phyloP scores from a whole-genome alignment of 768 basidiomycete genomes.

The Boletus vermiculosoides region DNA sequence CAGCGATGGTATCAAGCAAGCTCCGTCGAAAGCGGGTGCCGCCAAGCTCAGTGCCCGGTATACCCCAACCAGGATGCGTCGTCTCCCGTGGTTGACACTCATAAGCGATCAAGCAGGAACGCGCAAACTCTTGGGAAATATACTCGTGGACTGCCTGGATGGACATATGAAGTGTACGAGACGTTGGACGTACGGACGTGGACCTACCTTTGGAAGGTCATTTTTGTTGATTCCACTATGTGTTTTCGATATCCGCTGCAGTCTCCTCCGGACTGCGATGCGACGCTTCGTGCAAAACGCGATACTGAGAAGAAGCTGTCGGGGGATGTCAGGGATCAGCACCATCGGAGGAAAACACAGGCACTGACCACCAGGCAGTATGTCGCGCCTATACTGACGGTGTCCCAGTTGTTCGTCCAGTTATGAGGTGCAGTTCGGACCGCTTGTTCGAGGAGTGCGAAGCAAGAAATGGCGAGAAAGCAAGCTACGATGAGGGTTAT shows the following conservation, averaged over 20 bases:
- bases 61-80: conserved; percentile 73
- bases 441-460: conserved; percentile 68
- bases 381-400: conserved; percentile 64
- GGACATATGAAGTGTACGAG: not conserved
- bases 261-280: conserved; percentile 59
- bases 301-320: conserved; percentile 55
- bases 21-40: conserved; percentile 63
- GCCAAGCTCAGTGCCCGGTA: conserved; percentile 60
- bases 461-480: conserved; percentile 60
- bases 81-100: conserved; percentile 68
- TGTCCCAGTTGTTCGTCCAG: conserved; percentile 65
- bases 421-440: conserved; percentile 60
- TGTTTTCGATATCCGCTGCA: conserved; percentile 66
- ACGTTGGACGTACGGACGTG: not conserved
- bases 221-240: conserved; percentile 49
- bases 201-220: conserved; percentile 59
- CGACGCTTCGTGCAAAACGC: conserved; percentile 67
- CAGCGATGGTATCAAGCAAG: conserved; percentile 68
- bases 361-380: conserved; percentile 67
- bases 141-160: conserved; percentile 62
- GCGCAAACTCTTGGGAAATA: conserved; percentile 73
- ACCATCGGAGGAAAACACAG: not conserved
- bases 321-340: not conserved
- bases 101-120: conserved; percentile 67
- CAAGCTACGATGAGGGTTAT: conserved; percentile 50